Evolutionary conservation across 2,329 filamentous ascomycete genomes (phyloP).

Genomic region (Fusarium vanettenii): DNA sequence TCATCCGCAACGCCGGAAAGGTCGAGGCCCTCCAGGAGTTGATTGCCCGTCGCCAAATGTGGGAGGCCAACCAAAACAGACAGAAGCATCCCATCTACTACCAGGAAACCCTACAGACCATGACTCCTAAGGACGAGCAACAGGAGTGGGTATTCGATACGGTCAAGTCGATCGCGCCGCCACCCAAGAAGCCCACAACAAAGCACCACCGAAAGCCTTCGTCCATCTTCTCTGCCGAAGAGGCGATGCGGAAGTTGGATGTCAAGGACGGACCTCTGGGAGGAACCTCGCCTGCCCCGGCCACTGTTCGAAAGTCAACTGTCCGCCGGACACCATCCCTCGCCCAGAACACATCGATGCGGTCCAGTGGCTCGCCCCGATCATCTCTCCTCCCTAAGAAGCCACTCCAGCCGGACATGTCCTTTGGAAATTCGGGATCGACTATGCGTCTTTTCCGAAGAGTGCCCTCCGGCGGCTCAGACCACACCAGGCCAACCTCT

Average conservation of each 20-base stretch:
- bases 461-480: slow-evolving; percentile 77
- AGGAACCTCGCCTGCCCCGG: slow-evolving; percentile 62
- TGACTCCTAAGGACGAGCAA: slow-evolving; percentile 74
- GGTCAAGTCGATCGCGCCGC: slow-evolving; percentile 74
- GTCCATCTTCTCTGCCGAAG: slow-evolving; percentile 68
- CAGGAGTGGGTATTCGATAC: slow-evolving; percentile 98
- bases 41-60: slow-evolving; percentile 84
- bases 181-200: slow-evolving; percentile 64
- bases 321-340: slow-evolving; percentile 61
- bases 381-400: slow-evolving; percentile 69
- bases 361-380: slow-evolving; percentile 56
- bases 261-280: slow-evolving; percentile 71
- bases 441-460: slow-evolving; percentile 92
- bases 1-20: slow-evolving; percentile 88
- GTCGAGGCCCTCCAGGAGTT: slow-evolving; percentile 89
- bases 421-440: slow-evolving; percentile 92
- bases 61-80: slow-evolving; percentile 78
- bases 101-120: slow-evolving; percentile 86
- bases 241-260: slow-evolving; percentile 69
- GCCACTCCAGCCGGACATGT: slow-evolving; percentile 88
- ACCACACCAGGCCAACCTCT: slow-evolving; percentile 51
- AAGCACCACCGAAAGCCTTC: slow-evolving; percentile 66
- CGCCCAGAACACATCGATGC: slow-evolving; percentile 48
- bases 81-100: slow-evolving; percentile 85
- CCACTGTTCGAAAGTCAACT: slow-evolving; percentile 72